Conservation (phyloP, 2,329 filamentous ascomycete species). For the Camillea tinctor region DNA sequence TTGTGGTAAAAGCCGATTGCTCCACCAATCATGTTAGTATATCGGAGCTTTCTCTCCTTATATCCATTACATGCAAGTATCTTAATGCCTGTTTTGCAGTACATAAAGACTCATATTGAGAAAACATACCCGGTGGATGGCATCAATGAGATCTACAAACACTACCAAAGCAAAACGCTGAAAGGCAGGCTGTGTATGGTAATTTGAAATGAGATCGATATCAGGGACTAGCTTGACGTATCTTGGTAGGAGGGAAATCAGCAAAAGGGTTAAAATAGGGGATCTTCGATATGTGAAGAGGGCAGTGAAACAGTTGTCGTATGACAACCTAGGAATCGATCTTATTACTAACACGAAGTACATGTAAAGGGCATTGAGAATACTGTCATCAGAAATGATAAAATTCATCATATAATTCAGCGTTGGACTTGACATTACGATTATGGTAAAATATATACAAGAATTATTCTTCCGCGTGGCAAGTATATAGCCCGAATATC, state of each 20-base stretch:
- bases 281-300: no score
- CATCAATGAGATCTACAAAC: slow-evolving; percentile 15
- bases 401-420: neutral
- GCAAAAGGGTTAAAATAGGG: no score
- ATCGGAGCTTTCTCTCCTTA: no score
- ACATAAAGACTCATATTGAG: slow-evolving; percentile 13
- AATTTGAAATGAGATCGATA: slow-evolving; percentile 4
- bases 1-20: no score
- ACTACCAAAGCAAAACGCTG: slow-evolving; percentile 15
- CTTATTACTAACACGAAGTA: neutral
- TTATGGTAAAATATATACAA: neutral
- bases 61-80: no score
- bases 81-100: no score
- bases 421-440: neutral
- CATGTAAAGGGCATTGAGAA: neutral
- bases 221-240: no score
- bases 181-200: slow-evolving; percentile 19
- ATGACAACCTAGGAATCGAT: no score
- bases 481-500: neutral
- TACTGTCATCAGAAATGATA: neutral
- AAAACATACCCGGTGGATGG: slow-evolving; percentile 15
- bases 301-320: neutral
- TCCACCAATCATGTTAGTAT: no score
- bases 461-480: neutral
- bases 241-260: no score